Percentiles rank a stretch among this genome's conserved stretches.
phyloP scores from a whole-genome alignment of 306 rosid species.

The Argentina anserina region DNA sequence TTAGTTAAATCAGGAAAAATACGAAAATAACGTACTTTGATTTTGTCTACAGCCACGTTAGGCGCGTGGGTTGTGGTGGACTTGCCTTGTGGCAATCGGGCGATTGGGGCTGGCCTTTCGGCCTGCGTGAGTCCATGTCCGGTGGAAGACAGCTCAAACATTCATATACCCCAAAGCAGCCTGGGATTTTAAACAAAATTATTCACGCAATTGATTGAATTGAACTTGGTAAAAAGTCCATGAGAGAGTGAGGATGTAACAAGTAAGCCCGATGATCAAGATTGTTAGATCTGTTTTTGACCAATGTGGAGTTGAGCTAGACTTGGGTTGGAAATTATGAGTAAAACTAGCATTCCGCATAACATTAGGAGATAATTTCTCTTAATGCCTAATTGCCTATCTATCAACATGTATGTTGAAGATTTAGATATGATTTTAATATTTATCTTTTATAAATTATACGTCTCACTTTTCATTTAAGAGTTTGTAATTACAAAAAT shows the following conservation, averaged over 20 bases:
- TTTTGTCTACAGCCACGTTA: not conserved
- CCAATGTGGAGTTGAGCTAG: not conserved
- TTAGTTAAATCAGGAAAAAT: slow-evolving; percentile 1
- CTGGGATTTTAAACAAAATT: no score
- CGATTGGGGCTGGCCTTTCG: not conserved
- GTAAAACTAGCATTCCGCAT: not conserved
- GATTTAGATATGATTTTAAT: no score
- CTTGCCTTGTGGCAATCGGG: not conserved
- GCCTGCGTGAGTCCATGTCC: not conserved
- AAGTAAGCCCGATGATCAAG: not conserved
- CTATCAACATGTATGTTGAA: no score
- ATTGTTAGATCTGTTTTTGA: not conserved
- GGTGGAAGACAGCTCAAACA: slow-evolving; percentile 6
- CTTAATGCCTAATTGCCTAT: no score
- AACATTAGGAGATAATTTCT: no score
- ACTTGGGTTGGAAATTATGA: not conserved
- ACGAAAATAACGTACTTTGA: not conserved
- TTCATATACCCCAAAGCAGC: not conserved
- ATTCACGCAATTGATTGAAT: no score
- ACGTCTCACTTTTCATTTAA: no score
- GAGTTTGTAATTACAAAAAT: no score
- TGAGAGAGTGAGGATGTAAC: not conserved
- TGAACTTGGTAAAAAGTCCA: no score
- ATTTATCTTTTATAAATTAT: no score
- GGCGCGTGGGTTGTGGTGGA: slow-evolving; percentile 7